Conservation (phyloP, 345 rosid species). For the Heritiera littoralis region DNA sequence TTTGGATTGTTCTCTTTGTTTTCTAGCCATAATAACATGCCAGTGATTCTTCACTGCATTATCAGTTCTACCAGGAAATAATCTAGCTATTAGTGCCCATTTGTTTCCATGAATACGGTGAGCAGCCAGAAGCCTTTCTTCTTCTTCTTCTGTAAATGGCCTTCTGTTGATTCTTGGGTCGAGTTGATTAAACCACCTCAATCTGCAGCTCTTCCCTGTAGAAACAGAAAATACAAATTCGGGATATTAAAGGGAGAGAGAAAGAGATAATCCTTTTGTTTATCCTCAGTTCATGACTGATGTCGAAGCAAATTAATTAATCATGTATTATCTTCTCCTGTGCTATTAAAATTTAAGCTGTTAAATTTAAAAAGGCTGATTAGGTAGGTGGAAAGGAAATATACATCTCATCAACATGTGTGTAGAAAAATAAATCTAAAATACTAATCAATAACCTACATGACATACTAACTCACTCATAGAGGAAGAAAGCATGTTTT, state of each 20-base stretch:
- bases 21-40: constrained; percentile 71
- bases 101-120: constrained; percentile 65
- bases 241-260: background rate
- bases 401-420: background rate
- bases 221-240: constrained; percentile 1
- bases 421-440: background rate
- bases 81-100: constrained; percentile 59
- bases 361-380: background rate
- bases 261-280: background rate
- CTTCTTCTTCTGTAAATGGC: constrained; percentile 68
- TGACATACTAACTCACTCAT: constrained; percentile 12
- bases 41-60: constrained; percentile 76
- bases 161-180: constrained; percentile 66
- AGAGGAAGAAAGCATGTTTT: background rate
- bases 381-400: background rate
- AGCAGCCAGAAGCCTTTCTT: constrained; percentile 55
- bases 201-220: constrained; percentile 69
- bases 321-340: background rate
- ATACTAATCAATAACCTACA: background rate
- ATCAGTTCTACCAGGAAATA: constrained; percentile 68
- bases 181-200: constrained; percentile 76
- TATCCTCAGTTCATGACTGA: background rate
- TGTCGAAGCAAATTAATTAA: background rate
- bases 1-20: constrained; percentile 45
- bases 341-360: background rate